Conservation (phyloP, 352 stramenopile genomes). For the Blastocystis hominis region DNA sequence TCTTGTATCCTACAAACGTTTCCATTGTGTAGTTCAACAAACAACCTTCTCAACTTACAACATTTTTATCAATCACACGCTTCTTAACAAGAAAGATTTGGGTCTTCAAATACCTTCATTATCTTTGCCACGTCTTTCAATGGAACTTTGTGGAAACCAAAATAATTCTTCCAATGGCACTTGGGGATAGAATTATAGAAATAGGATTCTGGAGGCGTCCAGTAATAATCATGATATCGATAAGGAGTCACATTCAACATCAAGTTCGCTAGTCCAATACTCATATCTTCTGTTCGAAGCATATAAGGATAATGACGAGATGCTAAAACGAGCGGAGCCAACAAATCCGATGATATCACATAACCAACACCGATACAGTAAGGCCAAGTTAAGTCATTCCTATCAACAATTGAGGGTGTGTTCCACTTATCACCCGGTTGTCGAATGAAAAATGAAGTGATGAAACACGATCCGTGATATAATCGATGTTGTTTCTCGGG, state of each 20-base stretch:
- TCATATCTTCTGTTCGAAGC: conserved; percentile 50
- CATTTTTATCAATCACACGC: too few species aligned
- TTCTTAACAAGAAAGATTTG: too few species aligned
- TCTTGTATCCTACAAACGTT: too few species aligned
- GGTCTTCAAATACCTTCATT: too few species aligned
- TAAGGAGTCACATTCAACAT: conserved; percentile 42
- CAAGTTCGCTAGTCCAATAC: conserved; percentile 22
- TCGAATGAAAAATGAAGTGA: conserved; percentile 44
- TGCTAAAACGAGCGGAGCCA: background rate
- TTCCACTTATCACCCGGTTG: conserved; percentile 29
- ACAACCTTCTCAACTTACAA: too few species aligned
- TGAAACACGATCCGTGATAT: conserved; percentile 40
- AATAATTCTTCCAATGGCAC: conserved; percentile 17
- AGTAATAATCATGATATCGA: conserved; percentile 45
- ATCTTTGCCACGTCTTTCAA: background rate
- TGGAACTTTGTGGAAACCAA: conserved; percentile 38
- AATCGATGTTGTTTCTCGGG: background rate
- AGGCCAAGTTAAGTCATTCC: conserved; percentile 20
- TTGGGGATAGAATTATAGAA: background rate
- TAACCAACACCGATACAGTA: conserved; percentile 22
- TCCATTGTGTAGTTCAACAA: too few species aligned
- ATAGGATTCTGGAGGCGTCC: conserved; percentile 1
- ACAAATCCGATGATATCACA: background rate
- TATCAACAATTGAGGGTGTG: conserved; percentile 1
- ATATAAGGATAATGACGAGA: conserved; percentile 49